phyloP scores from a whole-genome alignment of 2,329 filamentous ascomycete genomes.

The Aspergillus oerlinghausenensis region DNA sequence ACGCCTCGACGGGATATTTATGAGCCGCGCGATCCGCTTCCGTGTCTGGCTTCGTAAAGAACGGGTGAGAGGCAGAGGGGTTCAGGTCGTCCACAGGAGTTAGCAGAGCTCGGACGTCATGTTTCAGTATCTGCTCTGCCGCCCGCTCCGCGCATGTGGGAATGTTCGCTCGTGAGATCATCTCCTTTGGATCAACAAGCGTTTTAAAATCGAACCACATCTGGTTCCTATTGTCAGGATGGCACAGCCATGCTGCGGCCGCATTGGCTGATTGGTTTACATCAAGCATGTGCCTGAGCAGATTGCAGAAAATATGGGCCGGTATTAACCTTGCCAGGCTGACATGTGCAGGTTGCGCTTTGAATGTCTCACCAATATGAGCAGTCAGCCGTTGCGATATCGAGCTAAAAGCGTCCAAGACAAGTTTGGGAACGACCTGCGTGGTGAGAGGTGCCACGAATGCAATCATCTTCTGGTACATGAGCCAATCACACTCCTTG shows the following conservation, averaged over 20 bases:
- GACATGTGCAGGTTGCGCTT: conserved; percentile 78
- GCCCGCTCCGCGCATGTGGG: conserved; percentile 34
- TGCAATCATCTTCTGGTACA: conserved; percentile 95
- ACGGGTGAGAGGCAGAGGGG: conserved; percentile 26
- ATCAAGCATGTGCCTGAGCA: conserved; percentile 80
- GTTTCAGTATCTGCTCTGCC: conserved; percentile 38
- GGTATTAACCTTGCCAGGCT: conserved; percentile 82
- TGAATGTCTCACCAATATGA: conserved; percentile 81
- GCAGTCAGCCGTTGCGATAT: conserved; percentile 76
- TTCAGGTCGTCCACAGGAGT: conserved; percentile 35
- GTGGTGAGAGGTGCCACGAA: conserved; percentile 85
- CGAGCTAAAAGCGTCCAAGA: conserved; percentile 79
- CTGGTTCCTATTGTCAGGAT: conserved; percentile 81
- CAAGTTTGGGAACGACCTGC: conserved; percentile 83
- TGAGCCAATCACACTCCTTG: conserved; percentile 87
- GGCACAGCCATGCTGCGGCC: conserved; percentile 85
- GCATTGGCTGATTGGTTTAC: conserved; percentile 94
- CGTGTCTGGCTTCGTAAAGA: conserved; percentile 32
- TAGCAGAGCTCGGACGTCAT: conserved; percentile 41
- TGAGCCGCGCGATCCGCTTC: conserved; percentile 27
- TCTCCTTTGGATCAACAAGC: conserved; percentile 37
- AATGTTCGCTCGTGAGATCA: conserved; percentile 39
- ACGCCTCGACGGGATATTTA: conserved; percentile 33
- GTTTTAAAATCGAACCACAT: conserved; percentile 83
- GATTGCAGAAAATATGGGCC: conserved; percentile 78